phyloP scores from a whole-genome alignment of 106 monocot species.

The Dioscorea zingiberensis region DNA sequence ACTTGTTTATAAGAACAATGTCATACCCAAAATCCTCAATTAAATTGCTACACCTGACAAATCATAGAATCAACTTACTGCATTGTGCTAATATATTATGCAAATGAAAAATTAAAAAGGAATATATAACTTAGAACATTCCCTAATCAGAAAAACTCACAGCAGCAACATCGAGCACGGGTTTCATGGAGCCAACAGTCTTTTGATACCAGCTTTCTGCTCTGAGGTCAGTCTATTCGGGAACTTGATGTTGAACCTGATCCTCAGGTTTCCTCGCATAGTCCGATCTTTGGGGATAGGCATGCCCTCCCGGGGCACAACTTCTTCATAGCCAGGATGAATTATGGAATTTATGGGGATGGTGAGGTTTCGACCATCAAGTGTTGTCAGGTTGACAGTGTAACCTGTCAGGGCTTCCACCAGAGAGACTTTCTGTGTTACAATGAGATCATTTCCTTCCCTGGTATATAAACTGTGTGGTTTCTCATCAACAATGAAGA shows the following conservation, averaged over 20 bases:
- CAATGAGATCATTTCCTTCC: conserved; percentile 29
- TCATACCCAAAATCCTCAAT: no score
- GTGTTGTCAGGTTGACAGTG: conserved; percentile 20
- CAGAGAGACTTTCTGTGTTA: conserved; percentile 27
- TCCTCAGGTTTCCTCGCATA: conserved; percentile 25
- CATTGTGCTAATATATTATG: no score
- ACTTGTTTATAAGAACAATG: no score
- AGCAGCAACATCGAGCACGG: neutral
- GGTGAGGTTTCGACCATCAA: conserved; percentile 23
- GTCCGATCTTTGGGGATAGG: conserved; percentile 18
- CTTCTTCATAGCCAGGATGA: conserved; percentile 24
- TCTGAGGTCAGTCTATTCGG: conserved; percentile 21
- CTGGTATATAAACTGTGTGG: conserved; percentile 26
- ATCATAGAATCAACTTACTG: no score
- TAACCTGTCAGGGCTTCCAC: conserved; percentile 30
- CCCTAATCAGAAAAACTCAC: neutral
- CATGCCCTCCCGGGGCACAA: conserved; percentile 23
- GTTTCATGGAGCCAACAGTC: conserved; percentile 12
- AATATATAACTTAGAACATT: no score
- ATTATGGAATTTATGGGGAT: conserved; percentile 19
- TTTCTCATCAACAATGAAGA: conserved; percentile 32
- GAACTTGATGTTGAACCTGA: conserved; percentile 28
- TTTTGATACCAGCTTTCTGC: conserved; percentile 25
- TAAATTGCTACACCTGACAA: no score
- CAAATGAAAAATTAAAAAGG: no score